Conservation (phyloP, 148 eudicot genomes). For the Linanthus parryae region DNA sequence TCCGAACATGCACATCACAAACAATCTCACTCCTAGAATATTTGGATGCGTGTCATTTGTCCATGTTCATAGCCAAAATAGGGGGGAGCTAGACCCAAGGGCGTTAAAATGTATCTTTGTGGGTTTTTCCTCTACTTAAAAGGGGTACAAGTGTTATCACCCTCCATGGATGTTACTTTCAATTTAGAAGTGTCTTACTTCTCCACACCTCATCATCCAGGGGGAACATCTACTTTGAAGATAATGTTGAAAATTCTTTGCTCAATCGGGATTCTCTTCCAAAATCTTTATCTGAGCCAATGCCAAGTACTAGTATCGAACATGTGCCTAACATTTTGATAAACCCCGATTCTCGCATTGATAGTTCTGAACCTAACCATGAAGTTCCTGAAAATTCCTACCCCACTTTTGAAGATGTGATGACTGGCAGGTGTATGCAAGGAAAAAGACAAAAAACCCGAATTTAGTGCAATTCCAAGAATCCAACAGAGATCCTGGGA, state of each 20-base stretch:
- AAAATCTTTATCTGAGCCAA: not conserved
- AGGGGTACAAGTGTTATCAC: no score
- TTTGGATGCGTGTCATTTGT: not conserved
- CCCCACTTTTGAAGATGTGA: not conserved
- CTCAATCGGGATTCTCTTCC: not conserved
- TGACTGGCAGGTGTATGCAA: not conserved
- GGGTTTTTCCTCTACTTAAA: not conserved
- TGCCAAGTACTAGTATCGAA: no score
- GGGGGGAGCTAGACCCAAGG: not conserved
- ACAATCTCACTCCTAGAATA: not conserved
- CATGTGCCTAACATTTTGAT: no score
- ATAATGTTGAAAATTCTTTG: not conserved
- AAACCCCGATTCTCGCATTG: no score
- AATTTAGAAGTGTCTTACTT: no score
- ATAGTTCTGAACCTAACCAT: no score
- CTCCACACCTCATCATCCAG: conserved; percentile 3
- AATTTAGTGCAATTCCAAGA: not conserved
- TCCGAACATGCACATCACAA: not conserved
- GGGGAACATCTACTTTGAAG: not conserved
- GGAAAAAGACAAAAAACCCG: not conserved
- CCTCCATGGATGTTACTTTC: not conserved
- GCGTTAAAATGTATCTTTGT: not conserved
- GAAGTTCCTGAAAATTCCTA: no score
- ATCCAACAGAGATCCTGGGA: not conserved
- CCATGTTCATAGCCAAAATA: not conserved